A percentile compares a stretch with the other conserved stretches of the same genome.
These are phyloP conservation scores for Lolium multiflorum DNA, from an alignment of 176 grass and related monocot genomes.

Conservation along the genomic window DNA sequence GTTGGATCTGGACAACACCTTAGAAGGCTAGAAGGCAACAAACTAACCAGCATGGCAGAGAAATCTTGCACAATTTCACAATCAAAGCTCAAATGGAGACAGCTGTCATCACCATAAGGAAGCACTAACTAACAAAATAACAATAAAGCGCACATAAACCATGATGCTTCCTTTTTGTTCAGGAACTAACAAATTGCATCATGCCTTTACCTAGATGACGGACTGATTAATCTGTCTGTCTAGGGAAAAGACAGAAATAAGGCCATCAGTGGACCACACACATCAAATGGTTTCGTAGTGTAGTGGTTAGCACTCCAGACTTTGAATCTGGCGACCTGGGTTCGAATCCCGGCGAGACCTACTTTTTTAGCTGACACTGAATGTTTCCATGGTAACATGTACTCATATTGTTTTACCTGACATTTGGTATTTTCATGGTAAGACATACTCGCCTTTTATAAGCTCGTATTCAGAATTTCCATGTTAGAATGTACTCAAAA, in stretches of 20 bases:
- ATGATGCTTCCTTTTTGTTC: background rate
- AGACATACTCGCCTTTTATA: no score
- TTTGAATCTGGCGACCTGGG: slow-evolving; percentile 99
- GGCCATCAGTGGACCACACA: background rate
- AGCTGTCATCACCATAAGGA: background rate
- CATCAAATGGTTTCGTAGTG: slow-evolving; percentile 46
- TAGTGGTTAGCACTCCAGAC: slow-evolving; percentile 99
- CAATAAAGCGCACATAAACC: background rate
- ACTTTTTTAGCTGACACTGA: background rate
- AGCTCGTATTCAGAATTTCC: no score
- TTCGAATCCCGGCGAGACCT: slow-evolving; percentile 85
- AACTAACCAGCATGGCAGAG: background rate
- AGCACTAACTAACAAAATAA: slow-evolving; percentile 17
- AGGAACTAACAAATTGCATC: background rate
- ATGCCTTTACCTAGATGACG: background rate
- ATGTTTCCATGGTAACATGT: no score
- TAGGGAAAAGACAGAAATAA: background rate
- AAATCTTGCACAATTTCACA: slow-evolving; percentile 19
- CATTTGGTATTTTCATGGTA: no score
- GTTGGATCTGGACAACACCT: background rate
- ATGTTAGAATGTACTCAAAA: no score
- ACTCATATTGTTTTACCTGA: no score
- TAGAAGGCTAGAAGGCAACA: background rate
- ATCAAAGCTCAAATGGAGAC: slow-evolving; percentile 28
- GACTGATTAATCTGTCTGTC: background rate